Evolutionary conservation across 2,329 filamentous ascomycete species (phyloP).

Genomic region (Neopestalotiopsis clavispora): DNA sequence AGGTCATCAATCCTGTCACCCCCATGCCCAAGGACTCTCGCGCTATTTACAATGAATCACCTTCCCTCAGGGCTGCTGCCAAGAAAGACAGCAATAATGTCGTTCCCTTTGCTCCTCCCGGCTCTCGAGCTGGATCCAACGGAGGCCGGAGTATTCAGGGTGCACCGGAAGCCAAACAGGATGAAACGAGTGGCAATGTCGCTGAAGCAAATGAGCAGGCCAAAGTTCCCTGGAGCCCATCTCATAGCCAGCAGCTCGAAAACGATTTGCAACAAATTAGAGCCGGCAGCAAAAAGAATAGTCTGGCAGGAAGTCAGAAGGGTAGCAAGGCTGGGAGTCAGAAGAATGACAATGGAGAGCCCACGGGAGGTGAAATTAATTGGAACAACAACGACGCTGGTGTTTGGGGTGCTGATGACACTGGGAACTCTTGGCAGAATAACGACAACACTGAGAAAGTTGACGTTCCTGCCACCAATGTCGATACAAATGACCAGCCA

Average conservation of each 20-base stretch:
- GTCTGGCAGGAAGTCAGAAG: slow-evolving; percentile 7
- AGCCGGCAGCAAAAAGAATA: slow-evolving; percentile 4
- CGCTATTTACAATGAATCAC: slow-evolving; percentile 6
- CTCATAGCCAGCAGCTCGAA: slow-evolving; percentile 6
- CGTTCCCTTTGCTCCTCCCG: slow-evolving; percentile 2
- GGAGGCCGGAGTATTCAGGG: slow-evolving; percentile 14
- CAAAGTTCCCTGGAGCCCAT: background rate
- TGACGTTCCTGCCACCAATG: background rate
- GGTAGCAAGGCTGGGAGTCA: slow-evolving; percentile 8
- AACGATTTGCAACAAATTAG: slow-evolving; percentile 3
- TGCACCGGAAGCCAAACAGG: slow-evolving; percentile 4
- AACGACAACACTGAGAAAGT: slow-evolving; percentile 15
- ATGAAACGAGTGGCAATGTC: background rate
- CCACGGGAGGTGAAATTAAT: background rate
- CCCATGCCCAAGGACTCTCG: slow-evolving; percentile 7
- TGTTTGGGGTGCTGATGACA: background rate
- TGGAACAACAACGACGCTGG: slow-evolving; percentile 11
- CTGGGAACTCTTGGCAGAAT: background rate
- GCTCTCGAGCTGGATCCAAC: slow-evolving; percentile 8
- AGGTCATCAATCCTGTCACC: slow-evolving; percentile 10
- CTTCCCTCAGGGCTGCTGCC: slow-evolving; percentile 11
- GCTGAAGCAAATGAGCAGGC: background rate
- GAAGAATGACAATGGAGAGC: slow-evolving; percentile 15
- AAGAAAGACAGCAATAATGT: slow-evolving; percentile 12
- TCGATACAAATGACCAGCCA: too few relatives aligned